Evolutionary conservation across 768 basidiomycete species (phyloP), one percentile per base, ranked within the genome.

Genomic region (Podaxis sp.): DNA sequence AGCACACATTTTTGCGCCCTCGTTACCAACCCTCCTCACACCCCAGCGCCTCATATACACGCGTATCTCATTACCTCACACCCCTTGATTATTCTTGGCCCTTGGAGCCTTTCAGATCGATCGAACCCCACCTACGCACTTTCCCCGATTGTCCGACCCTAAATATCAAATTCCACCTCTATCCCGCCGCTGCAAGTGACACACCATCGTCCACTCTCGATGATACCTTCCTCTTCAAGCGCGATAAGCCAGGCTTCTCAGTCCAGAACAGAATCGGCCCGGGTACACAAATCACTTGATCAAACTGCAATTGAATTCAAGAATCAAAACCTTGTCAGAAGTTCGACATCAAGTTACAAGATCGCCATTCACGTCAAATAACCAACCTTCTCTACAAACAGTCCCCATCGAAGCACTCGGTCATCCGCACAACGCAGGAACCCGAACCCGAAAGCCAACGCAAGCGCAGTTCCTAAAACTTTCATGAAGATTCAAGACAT

Each of bases 61-160:
- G 17, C 3, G 2, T 15, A 41, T 41, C 40, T 7, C 17, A n/a
- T n/a, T 33, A 33, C 9, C 33, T 33, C 33, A 33, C 33, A 33
- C n/a, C n/a, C 15, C 41, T 43, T 43, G 41, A 43, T 43, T 49
- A n/a, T 49, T n/a, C 47, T 49, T 49, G 47, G 19, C 47, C 47
- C 47, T 49, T 49, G 47, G 47, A 19, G 47, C 47, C 22, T 49
- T n/a, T 8, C n/a, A 49, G 47, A 24, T 24, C 9, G 19, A 49
- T 43, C 41, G 7, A 15, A 19, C 4, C 22, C 49, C 55, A 19
- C 46, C n/a, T 25, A 59, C 50, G 17, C 51, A 24, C 51, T 46
- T 53, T 27, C 51, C 61, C 62, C 51, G 61, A 36, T 29, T 59
- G 55, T n/a, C 19, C 47, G 19, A 49, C 17, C 19, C 47, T 11